Conservation (phyloP, 257 asterid genomes). For the Catharanthus roseus region DNA sequence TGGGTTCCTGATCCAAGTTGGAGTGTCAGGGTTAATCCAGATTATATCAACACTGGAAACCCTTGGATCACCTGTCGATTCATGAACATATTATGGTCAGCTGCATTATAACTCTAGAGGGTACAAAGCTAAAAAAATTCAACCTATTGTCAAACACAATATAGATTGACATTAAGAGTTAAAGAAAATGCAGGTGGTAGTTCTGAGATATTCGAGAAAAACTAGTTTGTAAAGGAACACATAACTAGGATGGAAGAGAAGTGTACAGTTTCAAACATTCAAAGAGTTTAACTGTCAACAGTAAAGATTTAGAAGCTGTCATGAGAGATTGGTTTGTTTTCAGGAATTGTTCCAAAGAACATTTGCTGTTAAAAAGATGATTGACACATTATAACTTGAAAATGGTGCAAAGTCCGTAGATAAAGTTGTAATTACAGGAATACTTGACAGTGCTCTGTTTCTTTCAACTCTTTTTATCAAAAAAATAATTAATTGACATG, state of each 20-base stretch:
- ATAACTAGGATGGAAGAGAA: neutral
- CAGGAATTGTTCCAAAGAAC: neutral
- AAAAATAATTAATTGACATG: neutral
- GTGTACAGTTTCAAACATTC: neutral
- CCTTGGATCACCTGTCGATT: constrained; percentile 80
- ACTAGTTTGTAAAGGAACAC: neutral
- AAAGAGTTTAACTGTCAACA: neutral
- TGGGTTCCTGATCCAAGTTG: constrained; percentile 71
- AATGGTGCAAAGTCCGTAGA: neutral
- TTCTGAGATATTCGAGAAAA: neutral
- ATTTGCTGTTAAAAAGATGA: neutral
- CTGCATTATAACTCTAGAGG: neutral
- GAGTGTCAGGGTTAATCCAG: constrained; percentile 72
- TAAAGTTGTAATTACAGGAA: neutral
- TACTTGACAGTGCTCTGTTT: neutral
- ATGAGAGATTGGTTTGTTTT: neutral
- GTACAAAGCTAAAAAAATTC: neutral
- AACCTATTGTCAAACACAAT: neutral
- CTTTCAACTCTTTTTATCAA: neutral
- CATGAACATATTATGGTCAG: neutral
- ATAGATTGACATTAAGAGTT: neutral
- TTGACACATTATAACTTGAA: constrained; percentile 1
- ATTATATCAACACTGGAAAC: constrained; percentile 57
- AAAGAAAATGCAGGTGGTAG: neutral
- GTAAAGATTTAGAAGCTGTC: neutral